Conservation (phyloP, 768 basidiomycete genomes). For the Strobilomyces echinocephalus region DNA sequence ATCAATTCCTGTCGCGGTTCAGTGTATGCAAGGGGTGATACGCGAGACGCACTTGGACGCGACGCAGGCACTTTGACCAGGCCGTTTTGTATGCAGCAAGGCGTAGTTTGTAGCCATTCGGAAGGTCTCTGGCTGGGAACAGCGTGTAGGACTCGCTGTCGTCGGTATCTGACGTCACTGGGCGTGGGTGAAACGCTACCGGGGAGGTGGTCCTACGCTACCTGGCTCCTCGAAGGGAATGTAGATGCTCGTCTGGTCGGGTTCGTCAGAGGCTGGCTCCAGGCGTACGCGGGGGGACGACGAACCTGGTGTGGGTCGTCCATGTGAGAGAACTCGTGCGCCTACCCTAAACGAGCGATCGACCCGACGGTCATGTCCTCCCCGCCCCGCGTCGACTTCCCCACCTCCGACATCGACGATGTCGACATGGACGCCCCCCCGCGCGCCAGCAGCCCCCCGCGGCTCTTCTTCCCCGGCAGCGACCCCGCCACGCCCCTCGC, state of each 20-base stretch:
- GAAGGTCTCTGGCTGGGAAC: constrained; percentile 28
- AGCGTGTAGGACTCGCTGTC: constrained; percentile 21
- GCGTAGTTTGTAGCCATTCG: constrained; percentile 36
- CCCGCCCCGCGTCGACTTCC: constrained; percentile 60
- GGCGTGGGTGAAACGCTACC: background rate
- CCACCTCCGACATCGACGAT: constrained; percentile 53
- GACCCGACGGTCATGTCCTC: constrained; percentile 55
- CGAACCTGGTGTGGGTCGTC: constrained; percentile 28
- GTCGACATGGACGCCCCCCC: constrained; percentile 45
- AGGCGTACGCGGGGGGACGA: background rate
- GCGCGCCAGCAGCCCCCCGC: constrained; percentile 10
- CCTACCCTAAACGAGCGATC: constrained; percentile 47
- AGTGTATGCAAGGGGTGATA: constrained; percentile 1
- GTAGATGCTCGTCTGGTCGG: constrained; percentile 27
- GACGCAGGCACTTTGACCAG: constrained; percentile 56
- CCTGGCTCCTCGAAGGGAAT: constrained; percentile 25
- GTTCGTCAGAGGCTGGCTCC: constrained; percentile 5
- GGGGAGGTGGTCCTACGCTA: constrained; percentile 5
- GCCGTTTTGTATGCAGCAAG: constrained; percentile 50
- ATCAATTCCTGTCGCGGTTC: constrained; percentile 38
- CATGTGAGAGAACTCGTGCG: background rate
- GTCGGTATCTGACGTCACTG: constrained; percentile 12
- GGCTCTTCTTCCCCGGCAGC: constrained; percentile 32
- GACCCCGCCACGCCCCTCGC: constrained; percentile 42
- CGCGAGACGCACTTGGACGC: constrained; percentile 45